These are phyloP conservation scores for Striga hermonthica DNA, from an alignment of 305 asterid genomes.

Conservation along the genomic window DNA sequence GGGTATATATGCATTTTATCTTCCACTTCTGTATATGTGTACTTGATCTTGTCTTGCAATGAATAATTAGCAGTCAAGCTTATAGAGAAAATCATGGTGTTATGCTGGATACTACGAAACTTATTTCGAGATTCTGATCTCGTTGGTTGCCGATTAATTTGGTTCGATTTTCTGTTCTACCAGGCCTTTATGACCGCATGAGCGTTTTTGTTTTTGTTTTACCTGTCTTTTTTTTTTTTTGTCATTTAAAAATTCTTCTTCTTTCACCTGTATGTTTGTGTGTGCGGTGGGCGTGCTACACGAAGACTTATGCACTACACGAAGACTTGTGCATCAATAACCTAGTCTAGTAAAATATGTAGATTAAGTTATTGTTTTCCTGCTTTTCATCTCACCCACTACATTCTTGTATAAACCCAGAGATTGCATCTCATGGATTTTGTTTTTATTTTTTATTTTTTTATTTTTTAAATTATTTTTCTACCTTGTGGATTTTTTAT, in stretches of 20 bases:
- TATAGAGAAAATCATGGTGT: neutral
- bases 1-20: neutral
- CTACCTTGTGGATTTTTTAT: neutral
- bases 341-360: neutral
- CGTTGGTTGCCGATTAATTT: conserved; percentile 1
- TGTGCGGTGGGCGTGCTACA: too few relatives aligned
- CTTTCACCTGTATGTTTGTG: too few relatives aligned
- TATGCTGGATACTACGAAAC: neutral
- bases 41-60: neutral
- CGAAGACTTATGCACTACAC: neutral
- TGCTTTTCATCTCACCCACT: neutral
- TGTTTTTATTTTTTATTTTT: too few relatives aligned
- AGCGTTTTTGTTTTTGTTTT: conserved; percentile 11
- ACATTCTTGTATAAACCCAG: neutral
- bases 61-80: neutral
- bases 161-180: conserved; percentile 22
- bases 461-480: neutral
- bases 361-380: neutral
- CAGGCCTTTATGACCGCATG: conserved; percentile 17
- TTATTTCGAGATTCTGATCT: neutral
- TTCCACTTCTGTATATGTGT: neutral
- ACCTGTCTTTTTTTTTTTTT: too few relatives aligned
- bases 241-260: too few relatives aligned
- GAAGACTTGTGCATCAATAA: conserved; percentile 1
- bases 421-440: neutral